Conservation (phyloP, 257 asterid species). For the Solanum pinnatisectum region DNA sequence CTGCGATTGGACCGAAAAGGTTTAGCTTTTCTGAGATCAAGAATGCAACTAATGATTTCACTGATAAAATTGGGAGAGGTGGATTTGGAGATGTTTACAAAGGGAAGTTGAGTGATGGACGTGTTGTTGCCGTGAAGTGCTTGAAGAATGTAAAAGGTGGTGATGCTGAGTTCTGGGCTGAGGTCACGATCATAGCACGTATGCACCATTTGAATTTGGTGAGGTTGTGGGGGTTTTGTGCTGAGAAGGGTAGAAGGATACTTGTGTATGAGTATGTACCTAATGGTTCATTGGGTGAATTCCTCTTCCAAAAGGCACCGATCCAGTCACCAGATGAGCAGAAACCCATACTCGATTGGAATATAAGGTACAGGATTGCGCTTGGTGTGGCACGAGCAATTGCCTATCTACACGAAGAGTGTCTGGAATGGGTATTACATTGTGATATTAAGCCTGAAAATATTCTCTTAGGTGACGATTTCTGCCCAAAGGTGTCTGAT, state of each 20-base stretch:
- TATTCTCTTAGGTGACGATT: conserved; percentile 76
- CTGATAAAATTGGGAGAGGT: conserved; percentile 58
- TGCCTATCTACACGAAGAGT: conserved; percentile 84
- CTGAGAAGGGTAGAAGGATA: conserved; percentile 62
- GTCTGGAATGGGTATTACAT: conserved; percentile 87
- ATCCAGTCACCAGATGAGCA: conserved; percentile 8
- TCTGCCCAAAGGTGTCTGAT: conserved; percentile 87
- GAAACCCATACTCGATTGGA: conserved; percentile 67
- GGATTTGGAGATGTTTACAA: conserved; percentile 68
- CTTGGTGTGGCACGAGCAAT: conserved; percentile 88
- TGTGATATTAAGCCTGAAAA: conserved; percentile 91
- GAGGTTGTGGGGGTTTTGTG: conserved; percentile 83
- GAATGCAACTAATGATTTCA: conserved; percentile 53
- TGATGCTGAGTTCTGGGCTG: conserved; percentile 83
- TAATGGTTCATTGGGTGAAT: conserved; percentile 66
- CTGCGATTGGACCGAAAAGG: conserved; percentile 71
- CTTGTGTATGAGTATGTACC: conserved; percentile 72
- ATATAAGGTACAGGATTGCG: conserved; percentile 61
- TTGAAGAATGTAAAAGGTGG: conserved; percentile 51
- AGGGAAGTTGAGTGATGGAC: conserved; percentile 67
- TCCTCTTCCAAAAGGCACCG: conserved; percentile 42
- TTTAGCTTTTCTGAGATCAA: conserved; percentile 51
- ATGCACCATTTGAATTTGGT: conserved; percentile 93
- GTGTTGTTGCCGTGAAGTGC: conserved; percentile 67
- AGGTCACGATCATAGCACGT: conserved; percentile 73